Evolutionary conservation across 1,284 basidiomycete genomes (phyloP), one percentile per base, ranked within the genome.

Genomic region (Coniferiporia sulphurascens): DNA sequence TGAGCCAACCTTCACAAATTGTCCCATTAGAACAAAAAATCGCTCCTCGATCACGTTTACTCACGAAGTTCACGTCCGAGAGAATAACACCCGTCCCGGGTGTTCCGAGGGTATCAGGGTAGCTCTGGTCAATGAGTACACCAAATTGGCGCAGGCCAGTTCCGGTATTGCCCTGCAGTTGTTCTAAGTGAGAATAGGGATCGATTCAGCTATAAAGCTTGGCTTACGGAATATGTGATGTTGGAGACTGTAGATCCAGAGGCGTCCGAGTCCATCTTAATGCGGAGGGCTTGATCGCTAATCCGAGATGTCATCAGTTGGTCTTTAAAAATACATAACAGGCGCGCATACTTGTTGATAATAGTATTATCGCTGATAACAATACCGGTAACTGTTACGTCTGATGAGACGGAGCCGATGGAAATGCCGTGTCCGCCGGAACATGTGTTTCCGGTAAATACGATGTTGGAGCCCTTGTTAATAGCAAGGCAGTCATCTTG

Each of bases 401-500:
- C 68, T 0, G 78, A 80, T 35, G 65, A 56, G 60, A 85, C 79
- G 0, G 83, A 85, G 21, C 84, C 84, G 27, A 87, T 75, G 4
- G 82, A 84, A 59, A 84, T 78, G 36, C 85, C 84, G 60, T 87
- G 85, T 3, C 85, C 83, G 12, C 75, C 74, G 1, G 72, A 71
- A 68, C 85, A 87, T 19, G 73, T 76, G 66, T 82, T 84, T 27
- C 78, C 68, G 55, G 75, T 71, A 68, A 86, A 82, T 50, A 77
- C 65, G 61, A 87, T 81, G 67, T 81, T 82, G 36, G 72, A 71
- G 7, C 84, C 85, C 48, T 69, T 70, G 68, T 83, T 85, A 66
- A 86, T 81, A 8, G 85, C 82, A 38, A 86, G 68, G 62, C 85
- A 86, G 65, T 87, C 84, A 60, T 87, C 84, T 74, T 74, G 73